These are phyloP conservation scores for Albugo candida DNA, from an alignment of 352 stramenopile genomes.

Conservation along the genomic window DNA sequence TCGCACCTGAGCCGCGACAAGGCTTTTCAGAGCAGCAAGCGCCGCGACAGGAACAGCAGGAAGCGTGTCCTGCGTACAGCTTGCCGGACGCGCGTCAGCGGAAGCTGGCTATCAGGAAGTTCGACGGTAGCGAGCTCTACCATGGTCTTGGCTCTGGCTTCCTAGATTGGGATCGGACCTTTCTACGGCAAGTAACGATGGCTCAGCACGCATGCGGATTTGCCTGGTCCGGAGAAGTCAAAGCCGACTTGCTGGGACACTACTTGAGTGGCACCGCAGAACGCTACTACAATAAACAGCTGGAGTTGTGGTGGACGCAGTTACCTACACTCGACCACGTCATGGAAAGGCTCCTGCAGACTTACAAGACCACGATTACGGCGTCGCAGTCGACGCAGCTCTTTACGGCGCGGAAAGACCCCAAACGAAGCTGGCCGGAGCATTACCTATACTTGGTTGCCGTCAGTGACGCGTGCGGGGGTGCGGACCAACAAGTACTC, in stretches of 20 bases:
- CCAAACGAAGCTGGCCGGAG: conserved; percentile 4
- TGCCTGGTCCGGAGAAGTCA: neutral
- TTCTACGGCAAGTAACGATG: neutral
- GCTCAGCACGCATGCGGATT: neutral
- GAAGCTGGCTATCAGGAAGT: conserved; percentile 1
- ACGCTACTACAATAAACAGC: conserved; percentile 6
- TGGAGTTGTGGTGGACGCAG: conserved; percentile 5
- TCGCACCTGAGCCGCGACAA: too few species aligned
- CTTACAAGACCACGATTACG: conserved; percentile 7
- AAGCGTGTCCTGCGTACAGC: too few species aligned
- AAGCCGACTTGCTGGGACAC: conserved; percentile 1
- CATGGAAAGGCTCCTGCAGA: conserved; percentile 6
- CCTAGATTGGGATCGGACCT: neutral
- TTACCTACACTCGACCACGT: conserved; percentile 1
- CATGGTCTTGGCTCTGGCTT: conserved; percentile 1
- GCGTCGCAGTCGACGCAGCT: conserved; percentile 6
- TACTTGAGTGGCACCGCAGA: conserved; percentile 2
- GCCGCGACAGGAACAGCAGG: too few species aligned
- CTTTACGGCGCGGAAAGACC: conserved; percentile 5
- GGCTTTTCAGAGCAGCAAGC: too few species aligned
- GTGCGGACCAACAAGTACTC: neutral
- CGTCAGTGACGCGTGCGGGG: conserved; percentile 1
- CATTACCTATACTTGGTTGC: conserved; percentile 10
- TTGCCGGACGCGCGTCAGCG: neutral
- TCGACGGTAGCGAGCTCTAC: conserved; percentile 9